A percentile compares a stretch with the other conserved stretches of the same genome.
Evolutionary conservation across 2,329 filamentous ascomycete genomes (phyloP).

Genomic region (Fusarium pseudoanthophilum): DNA sequence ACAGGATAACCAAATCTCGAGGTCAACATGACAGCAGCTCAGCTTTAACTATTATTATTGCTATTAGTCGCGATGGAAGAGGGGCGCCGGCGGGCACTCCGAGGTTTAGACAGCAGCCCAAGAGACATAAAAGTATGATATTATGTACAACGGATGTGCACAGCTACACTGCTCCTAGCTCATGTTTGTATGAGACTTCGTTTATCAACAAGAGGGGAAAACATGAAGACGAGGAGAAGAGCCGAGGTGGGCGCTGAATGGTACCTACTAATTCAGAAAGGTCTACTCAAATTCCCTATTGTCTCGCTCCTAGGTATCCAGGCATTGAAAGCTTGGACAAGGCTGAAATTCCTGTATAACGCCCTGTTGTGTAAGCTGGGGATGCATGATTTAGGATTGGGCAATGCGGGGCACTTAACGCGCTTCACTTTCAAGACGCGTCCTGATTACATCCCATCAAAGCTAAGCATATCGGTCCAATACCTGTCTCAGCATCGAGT

Average conservation of each 20-base stretch:
- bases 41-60: conserved; percentile 34
- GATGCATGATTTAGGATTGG: not conserved
- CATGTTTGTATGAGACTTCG: not conserved
- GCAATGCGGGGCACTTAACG: conserved; percentile 38
- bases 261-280: not conserved
- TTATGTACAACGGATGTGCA: not conserved
- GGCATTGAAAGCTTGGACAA: not conserved
- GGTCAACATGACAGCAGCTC: conserved; percentile 28
- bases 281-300: not conserved
- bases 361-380: not conserved
- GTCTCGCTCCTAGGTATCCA: not conserved
- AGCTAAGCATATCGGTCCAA: not conserved
- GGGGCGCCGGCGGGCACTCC: not conserved
- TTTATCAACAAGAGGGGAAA: not conserved
- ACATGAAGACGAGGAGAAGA: not conserved
- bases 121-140: not conserved
- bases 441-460: conserved; percentile 14
- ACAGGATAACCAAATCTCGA: conserved; percentile 43
- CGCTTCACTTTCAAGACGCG: conserved; percentile 30
- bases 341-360: not conserved
- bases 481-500: not conserved
- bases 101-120: not conserved
- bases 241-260: not conserved
- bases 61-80: not conserved
- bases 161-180: not conserved